phyloP scores from a whole-genome alignment of 1,284 basidiomycete species.

The Sutorius eximius region DNA sequence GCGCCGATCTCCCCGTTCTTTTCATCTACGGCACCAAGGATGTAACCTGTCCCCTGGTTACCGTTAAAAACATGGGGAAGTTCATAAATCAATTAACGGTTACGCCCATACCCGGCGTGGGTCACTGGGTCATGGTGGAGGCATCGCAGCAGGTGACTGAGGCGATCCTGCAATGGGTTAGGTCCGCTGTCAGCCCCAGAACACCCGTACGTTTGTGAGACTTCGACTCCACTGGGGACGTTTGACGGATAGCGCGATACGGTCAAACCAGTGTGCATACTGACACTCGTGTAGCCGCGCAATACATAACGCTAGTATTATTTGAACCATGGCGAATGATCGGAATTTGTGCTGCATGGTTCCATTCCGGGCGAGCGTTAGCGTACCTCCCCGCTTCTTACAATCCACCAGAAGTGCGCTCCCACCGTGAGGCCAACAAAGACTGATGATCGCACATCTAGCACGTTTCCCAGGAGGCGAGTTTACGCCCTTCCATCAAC shows the following conservation, averaged over 20 bases:
- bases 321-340: background rate
- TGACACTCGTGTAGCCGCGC: background rate
- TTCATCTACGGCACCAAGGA: conserved; percentile 63
- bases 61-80: conserved; percentile 44
- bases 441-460: background rate
- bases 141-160: conserved; percentile 51
- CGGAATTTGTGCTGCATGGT: background rate
- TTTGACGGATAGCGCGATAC: background rate
- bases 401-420: background rate
- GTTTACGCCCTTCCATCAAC: background rate
- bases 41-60: conserved; percentile 37
- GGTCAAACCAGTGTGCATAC: background rate
- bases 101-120: conserved; percentile 49
- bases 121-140: conserved; percentile 71
- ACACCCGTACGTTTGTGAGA: conserved; percentile 9
- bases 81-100: conserved; percentile 51
- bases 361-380: background rate
- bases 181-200: conserved; percentile 5
- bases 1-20: conserved; percentile 53
- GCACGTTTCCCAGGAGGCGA: no score
- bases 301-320: background rate
- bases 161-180: conserved; percentile 49
- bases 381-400: background rate
- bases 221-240: background rate
- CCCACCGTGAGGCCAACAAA: background rate